phyloP scores from a whole-genome alignment of 768 basidiomycete species.

The Rhodotorula diobovata region DNA sequence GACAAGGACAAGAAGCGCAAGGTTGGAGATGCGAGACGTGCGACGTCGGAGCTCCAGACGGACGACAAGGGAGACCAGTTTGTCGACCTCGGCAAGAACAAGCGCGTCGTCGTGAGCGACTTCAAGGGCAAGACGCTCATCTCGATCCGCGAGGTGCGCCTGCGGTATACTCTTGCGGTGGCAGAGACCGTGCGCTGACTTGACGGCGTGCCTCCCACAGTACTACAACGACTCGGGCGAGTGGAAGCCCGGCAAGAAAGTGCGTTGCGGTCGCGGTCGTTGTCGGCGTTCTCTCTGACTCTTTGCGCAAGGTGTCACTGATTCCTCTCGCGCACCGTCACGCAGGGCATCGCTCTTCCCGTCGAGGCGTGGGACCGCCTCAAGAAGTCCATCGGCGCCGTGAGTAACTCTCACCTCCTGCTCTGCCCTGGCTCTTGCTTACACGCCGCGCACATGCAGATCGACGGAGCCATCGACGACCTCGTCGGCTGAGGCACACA shows the following conservation, averaged over 20 bases:
- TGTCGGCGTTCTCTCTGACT: no score
- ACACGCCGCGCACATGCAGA: background rate
- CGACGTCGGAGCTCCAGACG: background rate
- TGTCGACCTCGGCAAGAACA: conserved; percentile 40
- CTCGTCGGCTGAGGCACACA: background rate
- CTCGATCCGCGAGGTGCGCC: conserved; percentile 47
- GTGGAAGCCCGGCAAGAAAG: conserved; percentile 43
- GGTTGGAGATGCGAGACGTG: background rate
- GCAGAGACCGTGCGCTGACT: background rate
- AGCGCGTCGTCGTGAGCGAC: conserved; percentile 43
- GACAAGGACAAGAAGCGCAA: conserved; percentile 18
- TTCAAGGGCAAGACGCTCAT: conserved; percentile 44
- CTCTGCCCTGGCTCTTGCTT: no score
- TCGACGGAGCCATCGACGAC: conserved; percentile 40
- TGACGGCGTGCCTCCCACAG: conserved; percentile 38
- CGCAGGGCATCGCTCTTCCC: conserved; percentile 41
- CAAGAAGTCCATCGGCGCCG: conserved; percentile 15
- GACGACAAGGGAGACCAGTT: conserved; percentile 25
- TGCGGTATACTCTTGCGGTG: background rate
- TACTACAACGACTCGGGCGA: conserved; percentile 44
- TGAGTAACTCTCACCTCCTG: background rate
- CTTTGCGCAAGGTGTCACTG: no score
- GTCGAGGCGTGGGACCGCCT: conserved; percentile 43
- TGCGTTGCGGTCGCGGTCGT: background rate
- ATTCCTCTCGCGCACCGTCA: no score